These are phyloP conservation scores for Pinus taeda DNA, from an alignment of 75 land plant species.

Conservation along the genomic window DNA sequence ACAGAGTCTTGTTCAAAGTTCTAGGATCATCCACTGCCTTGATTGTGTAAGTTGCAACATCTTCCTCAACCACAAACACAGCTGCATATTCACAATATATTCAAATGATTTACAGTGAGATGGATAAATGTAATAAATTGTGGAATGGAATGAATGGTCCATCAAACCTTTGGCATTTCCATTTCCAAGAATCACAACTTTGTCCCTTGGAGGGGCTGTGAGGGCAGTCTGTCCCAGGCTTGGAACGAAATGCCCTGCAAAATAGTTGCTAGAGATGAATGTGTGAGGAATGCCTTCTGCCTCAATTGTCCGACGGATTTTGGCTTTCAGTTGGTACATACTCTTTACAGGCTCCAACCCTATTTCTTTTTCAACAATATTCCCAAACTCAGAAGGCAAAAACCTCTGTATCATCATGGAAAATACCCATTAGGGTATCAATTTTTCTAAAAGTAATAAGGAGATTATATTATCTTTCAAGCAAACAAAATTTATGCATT, in stretches of 20 bases:
- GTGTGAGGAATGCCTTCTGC: slow-evolving; percentile 40
- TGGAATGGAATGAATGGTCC: background rate
- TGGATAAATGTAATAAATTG: too few relatives aligned
- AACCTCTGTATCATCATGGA: slow-evolving; percentile 24
- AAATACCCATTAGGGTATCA: too few relatives aligned
- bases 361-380: slow-evolving; percentile 16
- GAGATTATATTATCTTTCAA: background rate
- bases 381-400: slow-evolving; percentile 53
- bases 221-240: slow-evolving; percentile 26
- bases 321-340: slow-evolving; percentile 14
- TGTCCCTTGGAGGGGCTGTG: slow-evolving; percentile 49
- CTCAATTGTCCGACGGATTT: slow-evolving; percentile 27
- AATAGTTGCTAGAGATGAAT: slow-evolving; percentile 20
- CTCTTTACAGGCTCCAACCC: slow-evolving; percentile 6
- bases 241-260: slow-evolving; percentile 34
- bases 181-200: slow-evolving; percentile 44
- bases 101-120: background rate
- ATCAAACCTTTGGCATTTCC: slow-evolving; percentile 16
- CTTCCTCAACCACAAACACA: slow-evolving; percentile 15
- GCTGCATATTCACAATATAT: background rate
- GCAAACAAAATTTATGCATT: background rate
- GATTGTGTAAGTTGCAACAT: slow-evolving; percentile 18
- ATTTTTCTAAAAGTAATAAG: background rate
- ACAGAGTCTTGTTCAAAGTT: slow-evolving; percentile 5
- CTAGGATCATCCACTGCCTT: slow-evolving; percentile 26